Conservation (phyloP, 768 basidiomycete genomes). For the Mycena chlorophos region DNA sequence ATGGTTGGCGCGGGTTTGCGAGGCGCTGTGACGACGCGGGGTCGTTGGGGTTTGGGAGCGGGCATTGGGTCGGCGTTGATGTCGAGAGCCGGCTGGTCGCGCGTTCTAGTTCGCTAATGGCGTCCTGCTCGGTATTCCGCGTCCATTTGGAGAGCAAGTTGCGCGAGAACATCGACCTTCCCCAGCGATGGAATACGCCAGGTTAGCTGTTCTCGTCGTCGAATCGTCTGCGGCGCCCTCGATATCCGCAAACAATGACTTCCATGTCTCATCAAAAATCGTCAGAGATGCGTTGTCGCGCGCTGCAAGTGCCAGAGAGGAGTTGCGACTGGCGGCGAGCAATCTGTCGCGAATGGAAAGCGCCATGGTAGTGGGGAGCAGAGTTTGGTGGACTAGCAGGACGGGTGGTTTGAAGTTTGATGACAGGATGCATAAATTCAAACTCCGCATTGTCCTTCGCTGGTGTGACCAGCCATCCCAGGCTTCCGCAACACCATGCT, state of each 20-base stretch:
- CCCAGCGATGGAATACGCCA: neutral
- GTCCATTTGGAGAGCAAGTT: no score
- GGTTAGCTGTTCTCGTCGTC: neutral
- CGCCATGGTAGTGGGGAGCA: neutral
- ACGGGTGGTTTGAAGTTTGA: neutral
- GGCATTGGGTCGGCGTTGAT: neutral
- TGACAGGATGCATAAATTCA: conserved; percentile 2
- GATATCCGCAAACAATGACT: neutral
- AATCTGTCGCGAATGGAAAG: conserved; percentile 7
- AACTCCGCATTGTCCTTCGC: conserved; percentile 25
- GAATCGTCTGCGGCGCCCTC: no score
- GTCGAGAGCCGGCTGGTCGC: no score
- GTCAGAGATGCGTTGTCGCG: neutral
- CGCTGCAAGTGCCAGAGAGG: neutral
- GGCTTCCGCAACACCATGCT: neutral
- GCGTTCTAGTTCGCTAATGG: no score
- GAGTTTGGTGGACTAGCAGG: neutral
- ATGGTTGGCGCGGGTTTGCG: neutral
- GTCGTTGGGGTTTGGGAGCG: neutral
- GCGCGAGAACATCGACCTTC: no score
- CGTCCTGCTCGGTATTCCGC: no score
- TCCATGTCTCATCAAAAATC: conserved; percentile 2
- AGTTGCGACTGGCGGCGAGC: neutral
- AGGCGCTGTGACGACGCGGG: neutral
- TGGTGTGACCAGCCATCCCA: neutral